Percentiles rank a stretch among this genome's conserved stretches.
Conservation (phyloP, 768 basidiomycete genomes). For the Trametes villosa region DNA sequence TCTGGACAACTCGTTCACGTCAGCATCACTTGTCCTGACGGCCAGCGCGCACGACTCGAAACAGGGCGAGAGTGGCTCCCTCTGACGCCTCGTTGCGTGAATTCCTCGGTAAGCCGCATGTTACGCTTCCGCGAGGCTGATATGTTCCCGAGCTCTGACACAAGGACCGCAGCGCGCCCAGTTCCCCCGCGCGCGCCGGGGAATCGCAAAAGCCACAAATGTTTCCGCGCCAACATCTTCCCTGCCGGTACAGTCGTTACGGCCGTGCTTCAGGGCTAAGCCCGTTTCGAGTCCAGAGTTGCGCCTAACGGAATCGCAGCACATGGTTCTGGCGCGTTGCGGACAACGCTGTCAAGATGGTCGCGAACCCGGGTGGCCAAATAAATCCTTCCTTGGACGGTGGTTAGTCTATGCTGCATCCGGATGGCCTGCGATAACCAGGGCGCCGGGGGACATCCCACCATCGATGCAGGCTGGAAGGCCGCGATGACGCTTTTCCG, state of each 20-base stretch:
- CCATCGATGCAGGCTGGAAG: background rate
- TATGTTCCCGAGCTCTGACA: background rate
- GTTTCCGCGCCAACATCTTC: background rate
- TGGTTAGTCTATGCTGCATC: background rate
- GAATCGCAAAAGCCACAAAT: background rate
- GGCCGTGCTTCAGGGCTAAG: background rate
- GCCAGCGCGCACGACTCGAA: slow-evolving; percentile 1
- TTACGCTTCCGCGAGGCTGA: background rate
- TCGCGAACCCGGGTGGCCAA: background rate
- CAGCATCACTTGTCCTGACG: background rate
- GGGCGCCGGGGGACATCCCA: too few relatives aligned
- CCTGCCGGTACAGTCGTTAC: background rate
- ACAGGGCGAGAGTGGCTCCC: background rate
- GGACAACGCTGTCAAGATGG: background rate
- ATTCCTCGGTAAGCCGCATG: background rate
- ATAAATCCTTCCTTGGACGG: background rate
- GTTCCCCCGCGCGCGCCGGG: background rate
- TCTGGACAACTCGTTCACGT: background rate
- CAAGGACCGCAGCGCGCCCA: background rate
- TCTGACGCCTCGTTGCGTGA: background rate
- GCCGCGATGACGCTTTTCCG: background rate
- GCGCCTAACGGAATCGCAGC: background rate
- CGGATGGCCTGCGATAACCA: background rate
- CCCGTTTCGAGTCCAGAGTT: background rate
- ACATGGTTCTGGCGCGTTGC: background rate